phyloP scores from a whole-genome alignment of 371 early-diverging fungal genomes.

The Syncephalastrum racemosum region DNA sequence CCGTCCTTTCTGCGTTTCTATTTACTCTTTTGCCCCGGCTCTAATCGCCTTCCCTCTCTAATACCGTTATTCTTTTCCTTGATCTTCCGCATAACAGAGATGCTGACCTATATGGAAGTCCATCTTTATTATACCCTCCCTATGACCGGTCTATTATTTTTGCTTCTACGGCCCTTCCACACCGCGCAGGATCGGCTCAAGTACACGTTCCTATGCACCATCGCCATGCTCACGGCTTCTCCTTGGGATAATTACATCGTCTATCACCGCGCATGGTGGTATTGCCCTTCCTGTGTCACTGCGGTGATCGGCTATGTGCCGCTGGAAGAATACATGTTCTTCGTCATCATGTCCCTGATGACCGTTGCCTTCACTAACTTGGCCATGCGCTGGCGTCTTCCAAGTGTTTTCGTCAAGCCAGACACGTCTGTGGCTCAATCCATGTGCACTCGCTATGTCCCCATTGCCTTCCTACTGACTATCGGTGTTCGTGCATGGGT shows the following conservation, averaged over 20 bases:
- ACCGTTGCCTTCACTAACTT: conserved; percentile 45
- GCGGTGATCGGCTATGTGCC: conserved; percentile 63
- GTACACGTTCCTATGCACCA: conserved; percentile 34
- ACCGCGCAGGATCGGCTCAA: conserved; percentile 37
- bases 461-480: conserved; percentile 28
- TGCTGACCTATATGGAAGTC: conserved; percentile 60
- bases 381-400: conserved; percentile 46
- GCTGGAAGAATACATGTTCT: conserved; percentile 65
- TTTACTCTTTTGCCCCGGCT: background rate
- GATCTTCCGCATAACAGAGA: conserved; percentile 3
- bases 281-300: conserved; percentile 49
- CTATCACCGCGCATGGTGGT: conserved; percentile 55
- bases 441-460: conserved; percentile 30
- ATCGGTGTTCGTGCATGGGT: conserved; percentile 43
- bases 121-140: conserved; percentile 62
- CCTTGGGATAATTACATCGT: conserved; percentile 67
- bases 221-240: conserved; percentile 58
- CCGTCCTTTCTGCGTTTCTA: background rate
- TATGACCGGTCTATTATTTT: conserved; percentile 32
- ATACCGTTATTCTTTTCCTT: background rate
- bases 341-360: conserved; percentile 60
- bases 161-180: conserved; percentile 43
- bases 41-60: background rate
- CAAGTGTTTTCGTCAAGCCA: conserved; percentile 32
- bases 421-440: conserved; percentile 24